Percentiles rank a stretch among this genome's conserved stretches.
Conservation (phyloP, 805 yeast genomes). For the Wickerhamomyces alni region DNA sequence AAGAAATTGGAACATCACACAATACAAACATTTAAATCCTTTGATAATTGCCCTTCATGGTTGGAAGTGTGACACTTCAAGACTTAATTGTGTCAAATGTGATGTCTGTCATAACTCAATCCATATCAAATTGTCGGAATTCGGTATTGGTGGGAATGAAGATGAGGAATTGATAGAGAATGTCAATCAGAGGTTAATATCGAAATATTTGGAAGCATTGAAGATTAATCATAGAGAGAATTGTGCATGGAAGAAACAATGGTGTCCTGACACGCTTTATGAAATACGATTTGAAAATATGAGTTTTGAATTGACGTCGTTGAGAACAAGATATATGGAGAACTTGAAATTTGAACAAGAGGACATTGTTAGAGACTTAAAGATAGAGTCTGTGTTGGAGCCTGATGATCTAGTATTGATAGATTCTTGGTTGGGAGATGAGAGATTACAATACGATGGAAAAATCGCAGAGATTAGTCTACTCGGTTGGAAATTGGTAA, state of each 20-base stretch:
- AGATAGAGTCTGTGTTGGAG: constrained; percentile 3
- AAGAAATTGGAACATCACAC: constrained; percentile 39
- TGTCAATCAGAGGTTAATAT: constrained; percentile 6
- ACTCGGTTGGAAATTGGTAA: constrained; percentile 32
- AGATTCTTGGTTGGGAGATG: constrained; percentile 7
- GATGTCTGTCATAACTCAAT: constrained; percentile 27
- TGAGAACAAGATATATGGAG: constrained; percentile 5
- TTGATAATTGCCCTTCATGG: constrained; percentile 45
- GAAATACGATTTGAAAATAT: constrained; percentile 7
- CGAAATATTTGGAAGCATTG: constrained; percentile 9
- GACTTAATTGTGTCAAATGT: constrained; percentile 28
- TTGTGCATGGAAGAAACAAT: constrained; percentile 20
- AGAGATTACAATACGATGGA: constrained; percentile 6
- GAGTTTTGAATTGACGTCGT: constrained; percentile 5
- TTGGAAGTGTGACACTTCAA: constrained; percentile 35
- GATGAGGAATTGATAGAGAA: constrained; percentile 4
- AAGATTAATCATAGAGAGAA: constrained; percentile 11
- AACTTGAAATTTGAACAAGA: constrained; percentile 3
- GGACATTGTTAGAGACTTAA: background rate
- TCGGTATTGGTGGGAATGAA: constrained; percentile 1
- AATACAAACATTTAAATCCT: constrained; percentile 31
- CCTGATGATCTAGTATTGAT: constrained; percentile 1
- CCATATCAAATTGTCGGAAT: constrained; percentile 21
- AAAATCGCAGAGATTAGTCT: constrained; percentile 19
- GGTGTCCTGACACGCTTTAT: constrained; percentile 15